Base-by-base conservation (phyloP, 2,329 filamentous ascomycete genomes). In the Pestalotiopsis sp. region DNA sequence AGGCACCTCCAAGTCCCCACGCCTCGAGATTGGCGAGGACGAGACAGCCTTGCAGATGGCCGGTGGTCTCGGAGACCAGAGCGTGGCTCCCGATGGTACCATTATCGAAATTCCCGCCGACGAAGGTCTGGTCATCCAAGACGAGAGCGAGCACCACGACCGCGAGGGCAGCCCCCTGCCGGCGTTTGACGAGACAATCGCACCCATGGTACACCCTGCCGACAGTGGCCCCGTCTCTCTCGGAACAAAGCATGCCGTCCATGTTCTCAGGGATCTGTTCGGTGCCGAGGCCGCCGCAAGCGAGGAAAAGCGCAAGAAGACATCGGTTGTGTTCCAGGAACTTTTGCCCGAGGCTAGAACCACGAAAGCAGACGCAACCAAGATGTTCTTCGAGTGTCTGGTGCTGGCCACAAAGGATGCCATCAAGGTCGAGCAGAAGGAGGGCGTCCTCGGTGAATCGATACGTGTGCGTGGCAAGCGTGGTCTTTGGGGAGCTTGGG, bases 311-410 rank as follows among this genome's bases (percentile, higher is more conserved):
- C 90, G 94, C 75, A 92, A 91, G 79, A 92, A 92, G 79, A 87
- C 86, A 27, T 89, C 89, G 13, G 94, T 97, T 3, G 86, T 97
- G 3, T 98, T 99, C 85, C 95, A 98, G 76, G 92, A 97, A 69
- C 87, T 99, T 62, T 87, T 98, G 41, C 96, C 96, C 0, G 94
- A 97, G 81, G 83, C 86, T 72, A 89, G 88, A 70, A 95, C 95
- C 0, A 94, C 88, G 73, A 93, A 94, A 80, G 92, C 92, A 9
- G 96, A 98, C 76, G 96, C 96, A 0, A 99, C 96, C 58, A 98
- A 98, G 86, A 98, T 99, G 94, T 99, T 99, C 84, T 99, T 99
- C 76, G 96, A 99, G 82, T 92, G 96, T 67, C 86, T 99, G 27
- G 96, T 99, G 3, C 87, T 99, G 61, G 96, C 95, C 4, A 99